phyloP scores from a whole-genome alignment of 805 yeast species.

The Saccharomycopsis sp. region DNA sequence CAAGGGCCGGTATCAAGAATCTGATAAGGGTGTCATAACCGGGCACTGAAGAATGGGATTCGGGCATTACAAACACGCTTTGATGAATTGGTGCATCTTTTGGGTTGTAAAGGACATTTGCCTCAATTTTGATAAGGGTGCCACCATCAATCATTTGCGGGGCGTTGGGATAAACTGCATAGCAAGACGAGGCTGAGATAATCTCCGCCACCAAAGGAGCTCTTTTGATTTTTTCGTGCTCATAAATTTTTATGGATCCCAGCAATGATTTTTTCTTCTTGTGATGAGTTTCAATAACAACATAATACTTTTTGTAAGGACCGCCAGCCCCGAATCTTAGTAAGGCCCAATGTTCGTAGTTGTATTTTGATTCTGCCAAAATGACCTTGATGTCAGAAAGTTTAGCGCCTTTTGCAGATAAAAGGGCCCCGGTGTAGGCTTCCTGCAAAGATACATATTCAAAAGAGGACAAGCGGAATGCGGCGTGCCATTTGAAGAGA shows the following conservation, averaged over 20 bases:
- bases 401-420: conserved; percentile 84
- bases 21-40: conserved; percentile 81
- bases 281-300: conserved; percentile 70
- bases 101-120: conserved; percentile 52
- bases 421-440: conserved; percentile 91
- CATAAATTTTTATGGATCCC: conserved; percentile 75
- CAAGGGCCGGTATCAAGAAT: conserved; percentile 65
- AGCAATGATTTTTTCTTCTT: conserved; percentile 32
- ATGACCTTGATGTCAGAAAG: conserved; percentile 81
- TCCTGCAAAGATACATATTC: conserved; percentile 83
- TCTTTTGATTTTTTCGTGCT: conserved; percentile 65
- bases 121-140: conserved; percentile 85
- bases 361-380: conserved; percentile 74
- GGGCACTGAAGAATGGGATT: conserved; percentile 69
- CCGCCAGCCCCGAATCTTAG: conserved; percentile 94
- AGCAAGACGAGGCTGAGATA: conserved; percentile 56
- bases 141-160: conserved; percentile 73
- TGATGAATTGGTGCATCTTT: conserved; percentile 45
- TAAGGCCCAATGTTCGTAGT: conserved; percentile 90
- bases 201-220: conserved; percentile 71
- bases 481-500: conserved; percentile 70
- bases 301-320: conserved; percentile 95
- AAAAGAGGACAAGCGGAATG: conserved; percentile 68
- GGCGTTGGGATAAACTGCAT: conserved; percentile 89
- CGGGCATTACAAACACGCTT: conserved; percentile 74